These are phyloP conservation scores for Acanthamoeba culbertsoni DNA, from an alignment of 208 protist species.

Conservation along the genomic window DNA sequence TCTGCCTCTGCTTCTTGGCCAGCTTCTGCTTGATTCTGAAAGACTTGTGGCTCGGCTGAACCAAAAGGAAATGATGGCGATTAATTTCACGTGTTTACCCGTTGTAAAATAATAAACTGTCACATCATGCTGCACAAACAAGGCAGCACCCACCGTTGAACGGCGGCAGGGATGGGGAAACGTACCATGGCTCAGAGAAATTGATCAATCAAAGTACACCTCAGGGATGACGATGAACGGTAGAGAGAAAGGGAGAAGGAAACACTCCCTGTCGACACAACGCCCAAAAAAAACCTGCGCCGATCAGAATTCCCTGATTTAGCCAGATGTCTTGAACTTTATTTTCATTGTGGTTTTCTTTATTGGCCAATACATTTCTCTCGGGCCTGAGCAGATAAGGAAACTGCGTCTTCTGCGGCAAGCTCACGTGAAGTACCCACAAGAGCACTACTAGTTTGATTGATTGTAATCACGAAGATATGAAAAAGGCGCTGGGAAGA, in stretches of 20 bases:
- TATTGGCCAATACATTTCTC: background rate
- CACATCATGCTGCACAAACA: background rate
- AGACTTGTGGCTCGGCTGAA: constrained; percentile 85
- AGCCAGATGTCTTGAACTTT: too few species aligned
- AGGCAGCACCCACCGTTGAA: background rate
- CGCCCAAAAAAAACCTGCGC: too few species aligned
- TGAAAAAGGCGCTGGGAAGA: constrained; percentile 16
- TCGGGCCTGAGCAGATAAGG: background rate
- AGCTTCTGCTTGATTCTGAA: constrained; percentile 83
- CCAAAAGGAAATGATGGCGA: background rate
- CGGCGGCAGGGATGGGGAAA: background rate
- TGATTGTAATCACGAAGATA: background rate
- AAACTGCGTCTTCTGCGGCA: too few species aligned
- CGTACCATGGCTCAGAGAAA: constrained; percentile 8
- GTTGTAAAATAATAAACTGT: constrained; percentile 17
- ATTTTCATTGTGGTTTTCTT: too few species aligned
- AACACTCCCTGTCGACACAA: background rate
- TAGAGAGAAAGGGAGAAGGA: constrained; percentile 41
- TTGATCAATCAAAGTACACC: background rate
- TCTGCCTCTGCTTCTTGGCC: constrained; percentile 87
- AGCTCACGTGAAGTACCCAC: background rate
- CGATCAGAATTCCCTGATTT: too few species aligned
- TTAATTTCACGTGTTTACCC: constrained; percentile 49
- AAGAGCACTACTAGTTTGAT: background rate
- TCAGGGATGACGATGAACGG: constrained; percentile 35